Percentiles rank a stretch among this genome's conserved stretches.
phyloP scores from a whole-genome alignment of 164 flowering plant species.

The Santalum album region DNA sequence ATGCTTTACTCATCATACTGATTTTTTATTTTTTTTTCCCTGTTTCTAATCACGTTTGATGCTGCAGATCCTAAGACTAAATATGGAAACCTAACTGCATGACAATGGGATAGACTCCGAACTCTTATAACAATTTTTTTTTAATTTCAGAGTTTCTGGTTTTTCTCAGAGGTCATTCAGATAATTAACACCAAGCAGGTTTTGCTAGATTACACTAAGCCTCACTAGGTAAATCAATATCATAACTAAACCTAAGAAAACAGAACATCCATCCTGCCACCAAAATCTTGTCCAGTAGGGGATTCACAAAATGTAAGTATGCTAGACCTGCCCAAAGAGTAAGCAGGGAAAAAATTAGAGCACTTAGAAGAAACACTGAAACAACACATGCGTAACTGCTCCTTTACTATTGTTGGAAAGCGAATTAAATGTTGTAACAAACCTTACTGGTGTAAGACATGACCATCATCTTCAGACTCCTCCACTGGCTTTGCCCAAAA shows the following conservation, averaged over 20 bases:
- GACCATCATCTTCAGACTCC: not conserved
- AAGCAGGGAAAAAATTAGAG: not conserved
- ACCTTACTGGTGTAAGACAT: not conserved
- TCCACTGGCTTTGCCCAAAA: not conserved
- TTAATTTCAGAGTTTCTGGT: not conserved
- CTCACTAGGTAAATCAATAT: not conserved
- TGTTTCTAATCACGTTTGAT: too few species aligned
- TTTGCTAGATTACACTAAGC: not conserved
- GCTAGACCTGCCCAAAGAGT: not conserved
- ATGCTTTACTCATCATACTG: too few species aligned
- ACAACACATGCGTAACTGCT: too few species aligned
- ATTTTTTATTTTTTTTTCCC: too few species aligned
- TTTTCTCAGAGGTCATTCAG: not conserved
- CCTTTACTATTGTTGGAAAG: too few species aligned
- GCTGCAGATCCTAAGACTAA: too few species aligned
- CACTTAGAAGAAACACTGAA: not conserved
- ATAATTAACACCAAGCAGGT: not conserved
- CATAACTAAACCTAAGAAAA: not conserved
- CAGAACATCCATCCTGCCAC: not conserved
- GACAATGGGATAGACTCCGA: not conserved
- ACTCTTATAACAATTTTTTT: not conserved
- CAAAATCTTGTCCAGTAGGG: not conserved
- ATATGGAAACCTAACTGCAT: too few species aligned
- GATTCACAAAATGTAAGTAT: not conserved
- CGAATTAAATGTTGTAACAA: not conserved